Evolutionary conservation across 495 filamentous ascomycete genomes (phyloP).

Genomic region (Alectoria sarmentosa): DNA sequence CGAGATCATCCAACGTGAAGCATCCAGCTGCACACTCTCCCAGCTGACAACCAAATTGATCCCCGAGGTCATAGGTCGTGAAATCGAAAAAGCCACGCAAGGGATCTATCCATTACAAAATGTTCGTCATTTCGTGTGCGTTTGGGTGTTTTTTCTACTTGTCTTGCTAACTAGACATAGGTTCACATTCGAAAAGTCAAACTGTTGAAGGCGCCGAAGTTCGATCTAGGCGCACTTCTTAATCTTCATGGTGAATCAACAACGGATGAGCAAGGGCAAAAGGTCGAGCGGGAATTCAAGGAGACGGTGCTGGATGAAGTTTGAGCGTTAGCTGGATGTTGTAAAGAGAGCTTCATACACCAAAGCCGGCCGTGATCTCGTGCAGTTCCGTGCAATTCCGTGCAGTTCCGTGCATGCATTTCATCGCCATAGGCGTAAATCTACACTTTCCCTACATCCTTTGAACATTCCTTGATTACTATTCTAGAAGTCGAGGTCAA

Average conservation of each 20-base stretch:
- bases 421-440: conserved; percentile 9
- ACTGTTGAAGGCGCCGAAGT: conserved; percentile 95
- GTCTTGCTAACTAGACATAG: conserved; percentile 45
- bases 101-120: conserved; percentile 99
- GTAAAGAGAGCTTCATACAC: neutral
- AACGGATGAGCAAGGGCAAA: conserved; percentile 93
- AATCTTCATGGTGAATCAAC: conserved; percentile 93
- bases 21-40: conserved; percentile 81
- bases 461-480: conserved; percentile 34
- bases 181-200: conserved; percentile 99
- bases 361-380: neutral
- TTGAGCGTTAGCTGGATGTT: conserved; percentile 42
- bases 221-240: conserved; percentile 93
- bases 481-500: conserved; percentile 32
- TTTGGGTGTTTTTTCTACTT: neutral
- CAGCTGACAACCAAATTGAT: conserved; percentile 98
- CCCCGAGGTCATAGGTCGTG: conserved; percentile 96
- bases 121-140: conserved; percentile 48
- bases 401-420: conserved; percentile 7
- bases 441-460: conserved; percentile 3
- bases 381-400: conserved; percentile 7
- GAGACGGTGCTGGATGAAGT: conserved; percentile 89
- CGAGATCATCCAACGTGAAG: conserved; percentile 97
- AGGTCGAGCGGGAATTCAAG: conserved; percentile 99
- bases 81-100: conserved; percentile 98